Percentiles rank a stretch among this genome's conserved stretches.
phyloP scores from a whole-genome alignment of 2,329 filamentous ascomycete genomes.

The Zelopaecilomyces penicillatus region DNA sequence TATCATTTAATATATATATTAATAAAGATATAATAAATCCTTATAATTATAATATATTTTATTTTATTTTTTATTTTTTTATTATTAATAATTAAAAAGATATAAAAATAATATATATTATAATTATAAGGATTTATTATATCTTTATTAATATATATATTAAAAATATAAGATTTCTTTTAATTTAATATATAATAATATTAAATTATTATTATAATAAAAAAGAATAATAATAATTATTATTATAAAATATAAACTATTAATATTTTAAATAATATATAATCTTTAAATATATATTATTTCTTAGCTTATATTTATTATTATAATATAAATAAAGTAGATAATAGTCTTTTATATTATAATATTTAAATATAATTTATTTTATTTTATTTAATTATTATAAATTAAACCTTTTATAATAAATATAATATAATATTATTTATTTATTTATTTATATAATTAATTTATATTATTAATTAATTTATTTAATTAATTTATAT shows the following conservation, averaged over 20 bases:
- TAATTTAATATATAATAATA: neutral
- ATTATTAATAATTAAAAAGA: too few relatives aligned
- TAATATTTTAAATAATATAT: neutral
- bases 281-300: neutral
- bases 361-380: neutral
- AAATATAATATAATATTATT: neutral
- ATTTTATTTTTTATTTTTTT: too few relatives aligned
- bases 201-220: neutral
- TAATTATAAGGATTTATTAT: too few relatives aligned
- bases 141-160: neutral
- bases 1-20: neutral
- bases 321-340: too few relatives aligned
- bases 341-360: neutral
- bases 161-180: neutral
- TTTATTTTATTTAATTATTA: neutral
- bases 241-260: neutral
- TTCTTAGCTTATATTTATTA: too few relatives aligned
- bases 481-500: too few relatives aligned
- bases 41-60: too few relatives aligned
- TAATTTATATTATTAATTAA: too few relatives aligned
- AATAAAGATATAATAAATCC: neutral
- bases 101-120: too few relatives aligned
- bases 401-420: neutral
- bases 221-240: too few relatives aligned
- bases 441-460: neutral